These are phyloP conservation scores for Puccinia horiana DNA, from an alignment of 1,284 basidiomycete species.

Conservation along the genomic window DNA sequence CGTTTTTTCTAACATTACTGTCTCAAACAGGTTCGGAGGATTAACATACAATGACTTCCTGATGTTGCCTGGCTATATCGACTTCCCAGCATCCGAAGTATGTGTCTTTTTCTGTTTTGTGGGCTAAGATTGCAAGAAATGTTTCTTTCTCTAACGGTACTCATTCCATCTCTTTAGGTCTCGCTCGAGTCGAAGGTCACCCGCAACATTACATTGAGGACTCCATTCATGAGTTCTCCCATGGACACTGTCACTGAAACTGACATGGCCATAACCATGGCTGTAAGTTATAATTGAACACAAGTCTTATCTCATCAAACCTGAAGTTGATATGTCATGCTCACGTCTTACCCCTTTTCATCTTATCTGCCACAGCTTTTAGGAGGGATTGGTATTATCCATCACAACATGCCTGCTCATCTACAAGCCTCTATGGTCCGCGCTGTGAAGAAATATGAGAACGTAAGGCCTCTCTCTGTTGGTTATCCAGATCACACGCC, in stretches of 20 bases:
- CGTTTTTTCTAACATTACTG: neutral
- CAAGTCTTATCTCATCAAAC: neutral
- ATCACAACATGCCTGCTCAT: conserved; percentile 88
- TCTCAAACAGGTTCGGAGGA: conserved; percentile 66
- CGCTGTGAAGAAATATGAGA: conserved; percentile 77
- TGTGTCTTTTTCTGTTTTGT: neutral
- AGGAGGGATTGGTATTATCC: conserved; percentile 97
- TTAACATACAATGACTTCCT: conserved; percentile 87
- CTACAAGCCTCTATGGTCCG: conserved; percentile 95
- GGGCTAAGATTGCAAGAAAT: neutral
- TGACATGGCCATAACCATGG: conserved; percentile 95
- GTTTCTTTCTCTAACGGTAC: neutral
- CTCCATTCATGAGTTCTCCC: conserved; percentile 94
- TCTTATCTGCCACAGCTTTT: conserved; percentile 66
- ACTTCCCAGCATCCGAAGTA: conserved; percentile 72
- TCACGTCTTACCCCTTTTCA: no score
- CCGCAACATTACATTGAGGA: conserved; percentile 87
- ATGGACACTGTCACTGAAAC: conserved; percentile 99
- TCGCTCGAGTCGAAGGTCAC: conserved; percentile 83
- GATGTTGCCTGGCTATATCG: conserved; percentile 82
- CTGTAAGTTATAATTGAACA: conserved; percentile 62
- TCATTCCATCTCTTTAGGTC: conserved; percentile 62
- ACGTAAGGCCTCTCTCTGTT: conserved; percentile 2
- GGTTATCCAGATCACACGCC: neutral
- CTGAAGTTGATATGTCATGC: conserved; percentile 25